phyloP scores from a whole-genome alignment of 345 rosid genomes.

The Luvunga scandens region DNA sequence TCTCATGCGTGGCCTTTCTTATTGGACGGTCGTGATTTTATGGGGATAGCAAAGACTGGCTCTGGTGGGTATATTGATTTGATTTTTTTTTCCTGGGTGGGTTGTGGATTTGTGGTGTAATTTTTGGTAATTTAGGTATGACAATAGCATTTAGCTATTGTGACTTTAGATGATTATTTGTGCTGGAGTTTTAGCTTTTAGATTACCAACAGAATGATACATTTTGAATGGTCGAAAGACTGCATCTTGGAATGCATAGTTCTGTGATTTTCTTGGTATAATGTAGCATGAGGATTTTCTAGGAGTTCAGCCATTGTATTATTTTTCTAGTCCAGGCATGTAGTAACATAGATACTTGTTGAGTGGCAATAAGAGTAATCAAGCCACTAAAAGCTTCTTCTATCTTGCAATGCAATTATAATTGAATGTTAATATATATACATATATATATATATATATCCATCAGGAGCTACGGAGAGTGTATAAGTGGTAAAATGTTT shows the following conservation, averaged over 20 bases:
- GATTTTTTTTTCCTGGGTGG: neutral
- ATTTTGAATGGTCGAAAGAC: neutral
- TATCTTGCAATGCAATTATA: neutral
- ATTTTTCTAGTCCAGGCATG: neutral
- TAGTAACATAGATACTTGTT: neutral
- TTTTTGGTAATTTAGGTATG: conserved; percentile 48
- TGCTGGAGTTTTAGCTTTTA: neutral
- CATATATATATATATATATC: neutral
- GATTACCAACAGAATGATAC: neutral
- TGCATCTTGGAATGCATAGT: neutral
- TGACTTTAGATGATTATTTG: neutral
- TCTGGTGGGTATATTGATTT: conserved; percentile 53
- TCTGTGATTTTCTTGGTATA: neutral
- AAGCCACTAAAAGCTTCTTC: neutral
- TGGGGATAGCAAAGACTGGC: conserved; percentile 96
- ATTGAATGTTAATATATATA: neutral
- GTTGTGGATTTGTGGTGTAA: neutral
- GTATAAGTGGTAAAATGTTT: neutral
- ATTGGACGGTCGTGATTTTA: conserved; percentile 85
- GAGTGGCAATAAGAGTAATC: neutral
- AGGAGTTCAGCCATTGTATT: neutral
- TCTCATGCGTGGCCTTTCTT: conserved; percentile 92
- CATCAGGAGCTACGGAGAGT: neutral
- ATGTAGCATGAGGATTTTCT: neutral
- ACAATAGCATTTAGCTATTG: conserved; percentile 59